Base-by-base conservation (phyloP, 2,329 filamentous ascomycete species). In the Penicillium paneum region DNA sequence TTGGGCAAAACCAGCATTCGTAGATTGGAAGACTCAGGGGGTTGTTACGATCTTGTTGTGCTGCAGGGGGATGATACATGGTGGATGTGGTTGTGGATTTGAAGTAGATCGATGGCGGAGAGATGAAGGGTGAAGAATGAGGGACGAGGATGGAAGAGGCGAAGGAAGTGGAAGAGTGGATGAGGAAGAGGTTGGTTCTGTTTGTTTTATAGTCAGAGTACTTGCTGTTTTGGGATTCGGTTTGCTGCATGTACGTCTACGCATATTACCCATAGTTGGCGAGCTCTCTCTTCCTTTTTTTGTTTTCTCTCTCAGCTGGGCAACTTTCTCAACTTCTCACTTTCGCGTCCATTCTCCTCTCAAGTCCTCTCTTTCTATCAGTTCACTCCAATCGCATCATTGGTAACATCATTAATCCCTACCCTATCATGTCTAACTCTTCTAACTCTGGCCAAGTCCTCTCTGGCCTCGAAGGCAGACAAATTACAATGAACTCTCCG, bases 1-100 rank as follows among this genome's bases (percentile, higher is more conserved):
- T 26, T 12, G 19, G 15, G 11, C 52, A 54, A 15, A 54, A 54
- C 52, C 52, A 54, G 19, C 52, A 54, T 35, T 53, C 43, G 12
- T 53, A 53, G 6, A 34, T 31, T 3, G n/a, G 31, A 0, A 45
- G 48, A 12, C 17, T n/a, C 0, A 44, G 12, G 2, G 38, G 48
- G 6, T 44, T 50, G 5, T 21, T 17, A 1, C 3, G 8, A 8
- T 44, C 2, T 8, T 24, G 42, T 3, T 6, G 13, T 11, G 12
- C 29, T 32, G 19, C 8, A 11, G 42, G 29, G 11, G 24, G 40
- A 13, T 35, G 44, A 24, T 12, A 32, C 47, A 50, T 49, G 11
- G 2, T 42, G 15, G 31, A 5, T 26, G 29, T 15, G 17, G 10
- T 17, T 8, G 31, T 17, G 15, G 13, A 1, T 8, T 15, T 31